These are phyloP conservation scores for Talaromyces albobiverticillius DNA, from an alignment of 2,329 filamentous ascomycete genomes.

Conservation along the genomic window DNA sequence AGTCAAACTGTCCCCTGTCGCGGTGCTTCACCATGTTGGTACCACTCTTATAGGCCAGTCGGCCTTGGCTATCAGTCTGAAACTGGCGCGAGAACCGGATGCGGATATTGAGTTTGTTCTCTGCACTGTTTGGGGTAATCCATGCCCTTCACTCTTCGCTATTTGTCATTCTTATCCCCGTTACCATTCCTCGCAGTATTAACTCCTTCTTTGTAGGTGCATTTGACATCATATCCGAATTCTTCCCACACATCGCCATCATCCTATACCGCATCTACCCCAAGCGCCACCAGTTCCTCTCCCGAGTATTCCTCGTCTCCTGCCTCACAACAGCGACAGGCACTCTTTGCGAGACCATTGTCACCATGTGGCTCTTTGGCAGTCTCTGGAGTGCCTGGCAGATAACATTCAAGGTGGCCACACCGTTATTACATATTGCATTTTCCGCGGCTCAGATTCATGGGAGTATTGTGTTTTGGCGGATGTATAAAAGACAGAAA, in stretches of 20 bases:
- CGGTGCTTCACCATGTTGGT: slow-evolving; percentile 41
- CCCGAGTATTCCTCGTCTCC: slow-evolving; percentile 36
- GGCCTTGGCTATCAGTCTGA: slow-evolving; percentile 40
- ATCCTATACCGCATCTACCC: slow-evolving; percentile 45
- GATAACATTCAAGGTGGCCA: slow-evolving; percentile 43
- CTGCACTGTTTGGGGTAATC: slow-evolving; percentile 40
- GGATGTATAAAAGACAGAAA: slow-evolving; percentile 32
- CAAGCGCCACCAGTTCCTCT: slow-evolving; percentile 36
- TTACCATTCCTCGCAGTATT: background rate
- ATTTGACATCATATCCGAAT: slow-evolving; percentile 47
- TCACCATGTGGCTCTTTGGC: slow-evolving; percentile 46
- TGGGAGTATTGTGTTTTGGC: slow-evolving; percentile 41
- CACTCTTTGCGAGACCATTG: slow-evolving; percentile 40
- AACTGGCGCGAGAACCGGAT: slow-evolving; percentile 26
- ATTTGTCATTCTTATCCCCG: too few relatives aligned
- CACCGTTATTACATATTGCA: slow-evolving; percentile 41
- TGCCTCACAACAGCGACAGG: slow-evolving; percentile 38
- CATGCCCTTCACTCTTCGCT: background rate
- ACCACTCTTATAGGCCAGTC: slow-evolving; percentile 42
- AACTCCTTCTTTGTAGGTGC: slow-evolving; percentile 29
- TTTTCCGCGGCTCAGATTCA: slow-evolving; percentile 45
- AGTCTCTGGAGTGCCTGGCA: slow-evolving; percentile 43
- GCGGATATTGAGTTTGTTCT: slow-evolving; percentile 37
- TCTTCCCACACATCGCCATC: slow-evolving; percentile 47
- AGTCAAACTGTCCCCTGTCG: slow-evolving; percentile 39